These are phyloP conservation scores for Myotisia sp. DNA, from an alignment of 2,329 filamentous ascomycete genomes.

Conservation along the genomic window DNA sequence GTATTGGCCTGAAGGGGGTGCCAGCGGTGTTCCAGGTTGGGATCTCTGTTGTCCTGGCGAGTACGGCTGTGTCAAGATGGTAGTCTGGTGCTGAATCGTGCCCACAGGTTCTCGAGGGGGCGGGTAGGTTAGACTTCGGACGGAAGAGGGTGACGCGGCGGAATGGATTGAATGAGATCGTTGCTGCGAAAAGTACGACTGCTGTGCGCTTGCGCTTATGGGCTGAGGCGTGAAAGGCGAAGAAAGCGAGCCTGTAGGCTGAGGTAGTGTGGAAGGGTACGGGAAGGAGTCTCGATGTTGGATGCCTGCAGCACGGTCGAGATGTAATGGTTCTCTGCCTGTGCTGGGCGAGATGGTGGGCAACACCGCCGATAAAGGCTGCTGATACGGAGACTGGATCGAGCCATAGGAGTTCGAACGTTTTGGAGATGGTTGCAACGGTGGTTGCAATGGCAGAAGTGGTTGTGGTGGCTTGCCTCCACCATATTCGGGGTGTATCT, in stretches of 20 bases:
- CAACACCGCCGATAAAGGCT: constrained; percentile 19
- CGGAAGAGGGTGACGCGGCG: constrained; percentile 10
- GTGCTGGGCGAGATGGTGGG: constrained; percentile 15
- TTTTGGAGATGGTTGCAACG: constrained; percentile 34
- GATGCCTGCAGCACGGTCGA: constrained; percentile 12
- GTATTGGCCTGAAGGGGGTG: constrained; percentile 26
- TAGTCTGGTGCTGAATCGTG: constrained; percentile 3
- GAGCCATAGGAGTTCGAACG: constrained; percentile 27
- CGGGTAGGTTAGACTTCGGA: constrained; percentile 10
- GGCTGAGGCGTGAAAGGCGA: constrained; percentile 29
- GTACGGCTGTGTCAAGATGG: constrained; percentile 7
- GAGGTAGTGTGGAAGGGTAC: constrained; percentile 14
- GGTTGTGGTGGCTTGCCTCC: constrained; percentile 2
- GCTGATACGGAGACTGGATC: constrained; percentile 29
- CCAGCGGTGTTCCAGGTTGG: constrained; percentile 36
- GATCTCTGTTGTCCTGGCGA: constrained; percentile 23
- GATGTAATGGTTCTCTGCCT: constrained; percentile 21
- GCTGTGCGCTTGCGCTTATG: constrained; percentile 21
- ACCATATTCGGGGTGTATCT: constrained; percentile 1
- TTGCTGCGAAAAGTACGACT: constrained; percentile 23
- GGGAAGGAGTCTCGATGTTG: constrained; percentile 22
- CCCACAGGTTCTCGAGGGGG: constrained; percentile 7
- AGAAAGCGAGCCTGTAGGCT: constrained; percentile 18
- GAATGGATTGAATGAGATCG: constrained; percentile 12
- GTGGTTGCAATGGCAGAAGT: constrained; percentile 26